Percentiles rank a stretch among this genome's conserved stretches.
phyloP scores from a whole-genome alignment of 345 rosid genomes.

The Microthlaspi erraticum region DNA sequence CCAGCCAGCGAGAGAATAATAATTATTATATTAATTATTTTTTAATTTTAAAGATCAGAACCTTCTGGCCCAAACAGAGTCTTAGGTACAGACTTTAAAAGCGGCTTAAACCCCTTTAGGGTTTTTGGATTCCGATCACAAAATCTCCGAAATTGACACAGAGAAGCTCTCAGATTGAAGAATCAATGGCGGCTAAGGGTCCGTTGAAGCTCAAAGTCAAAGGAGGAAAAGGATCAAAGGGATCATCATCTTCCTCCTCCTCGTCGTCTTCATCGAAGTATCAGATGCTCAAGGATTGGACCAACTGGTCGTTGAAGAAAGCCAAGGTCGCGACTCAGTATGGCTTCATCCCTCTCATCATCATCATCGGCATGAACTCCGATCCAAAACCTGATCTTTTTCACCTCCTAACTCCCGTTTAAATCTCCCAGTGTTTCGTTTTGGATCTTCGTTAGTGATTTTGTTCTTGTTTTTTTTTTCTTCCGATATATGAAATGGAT shows the following conservation, averaged over 20 bases:
- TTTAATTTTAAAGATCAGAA: not conserved
- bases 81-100: not conserved
- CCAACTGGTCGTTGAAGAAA: conserved; percentile 78
- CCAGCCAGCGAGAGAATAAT: conserved; percentile 30
- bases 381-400: conserved; percentile 87
- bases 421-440: conserved; percentile 32
- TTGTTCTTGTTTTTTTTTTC: not conserved
- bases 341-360: conserved; percentile 86
- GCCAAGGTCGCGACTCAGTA: conserved; percentile 86
- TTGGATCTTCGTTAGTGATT: conserved; percentile 16
- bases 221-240: conserved; percentile 53
- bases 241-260: conserved; percentile 39
- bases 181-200: conserved; percentile 60
- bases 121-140: conserved; percentile 23
- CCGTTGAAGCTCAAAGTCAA: conserved; percentile 56
- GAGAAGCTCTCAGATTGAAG: conserved; percentile 26
- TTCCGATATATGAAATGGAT: conserved; percentile 2
- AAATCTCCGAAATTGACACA: conserved; percentile 6
- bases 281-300: conserved; percentile 77
- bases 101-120: conserved; percentile 39
- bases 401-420: conserved; percentile 82
- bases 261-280: conserved; percentile 39
- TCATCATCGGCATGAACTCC: conserved; percentile 91
- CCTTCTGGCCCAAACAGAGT: not conserved
- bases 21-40: not conserved